Base-by-base conservation (phyloP, 352 stramenopile genomes). In the Globisporangium perplexum region DNA sequence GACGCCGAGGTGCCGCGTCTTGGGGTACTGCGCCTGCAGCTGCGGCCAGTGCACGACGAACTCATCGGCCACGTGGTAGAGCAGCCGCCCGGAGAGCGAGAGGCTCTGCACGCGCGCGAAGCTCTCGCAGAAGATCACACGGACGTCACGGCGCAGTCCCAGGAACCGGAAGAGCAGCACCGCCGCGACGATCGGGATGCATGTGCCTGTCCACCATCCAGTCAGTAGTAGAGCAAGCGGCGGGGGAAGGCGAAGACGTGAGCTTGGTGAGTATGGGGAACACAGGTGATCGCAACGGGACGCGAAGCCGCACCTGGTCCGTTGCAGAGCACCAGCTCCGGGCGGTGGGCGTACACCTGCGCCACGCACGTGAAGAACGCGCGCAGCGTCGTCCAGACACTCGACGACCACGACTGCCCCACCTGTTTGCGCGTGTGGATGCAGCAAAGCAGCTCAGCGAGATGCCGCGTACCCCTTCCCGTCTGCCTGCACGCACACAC, bases 41-140 rank as follows among this genome's bases (percentile, higher is more conserved):
- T 96, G 75, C 50, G 88, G 79, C 95, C 95, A 98, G 72, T 98
- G 93, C 26, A 98, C 87, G 4, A 98, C 74, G 66, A 98, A 98
- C 54, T 95, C 74, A 68, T 98, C 95, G 0, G 84, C 89, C 38
- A 98, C 66, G 42, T 85, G 87, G 74, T 98, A 98, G 20, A 98
- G 72, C 26, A 98, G 53, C 58, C 95, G 96, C 26, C 95, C 95
- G 3, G 93, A 96, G 46, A 98, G 75, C 39, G 89, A 98, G 8
- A 98, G 74, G 55, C 80, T 93, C 59, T 88, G 69, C 5, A 98
- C 95, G 38, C 95, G 87, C 55, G 89, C 95, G 65, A 98, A 97
- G 47, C 85, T 97, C 71, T 98, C 95, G 48, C 94, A 94, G 69
- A 98, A 98, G 10, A 98, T 59, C 59, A 98, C 88, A 60, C 88